Evolutionary conservation across 164 flowering plant species (phyloP).

Genomic region (Tetrastigma voinierianum): DNA sequence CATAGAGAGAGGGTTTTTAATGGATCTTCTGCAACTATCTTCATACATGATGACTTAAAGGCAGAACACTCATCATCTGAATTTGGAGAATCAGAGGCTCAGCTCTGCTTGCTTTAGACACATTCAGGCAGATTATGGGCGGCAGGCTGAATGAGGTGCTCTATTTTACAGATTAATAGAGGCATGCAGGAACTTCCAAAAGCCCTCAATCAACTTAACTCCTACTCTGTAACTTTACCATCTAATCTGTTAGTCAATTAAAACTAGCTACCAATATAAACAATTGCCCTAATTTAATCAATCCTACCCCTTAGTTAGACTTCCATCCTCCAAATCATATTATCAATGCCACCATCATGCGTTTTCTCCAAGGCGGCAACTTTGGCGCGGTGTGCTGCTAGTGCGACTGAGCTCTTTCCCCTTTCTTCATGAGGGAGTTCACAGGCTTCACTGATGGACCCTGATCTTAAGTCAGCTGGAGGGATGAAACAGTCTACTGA

Average conservation of each 20-base stretch:
- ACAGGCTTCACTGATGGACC: conserved; percentile 61
- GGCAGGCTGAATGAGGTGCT: too few relatives aligned
- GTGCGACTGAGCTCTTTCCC: conserved; percentile 38
- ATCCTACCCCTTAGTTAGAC: conserved; percentile 35
- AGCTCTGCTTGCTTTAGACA: too few relatives aligned
- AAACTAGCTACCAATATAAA: conserved; percentile 53
- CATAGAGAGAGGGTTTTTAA: conserved; percentile 24
- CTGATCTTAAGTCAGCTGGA: conserved; percentile 69
- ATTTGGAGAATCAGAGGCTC: too few relatives aligned
- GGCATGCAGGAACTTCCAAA: conserved; percentile 32
- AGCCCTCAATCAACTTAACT: conserved; percentile 19
- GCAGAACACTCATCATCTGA: too few relatives aligned
- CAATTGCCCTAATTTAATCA: conserved; percentile 33
- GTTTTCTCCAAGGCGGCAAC: conserved; percentile 66
- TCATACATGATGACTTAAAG: too few relatives aligned
- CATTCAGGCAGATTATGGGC: too few relatives aligned
- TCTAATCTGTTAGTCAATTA: conserved; percentile 41
- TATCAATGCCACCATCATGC: conserved; percentile 33
- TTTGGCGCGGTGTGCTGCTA: conserved; percentile 59
- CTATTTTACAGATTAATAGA: conserved; percentile 53
- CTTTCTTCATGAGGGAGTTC: conserved; percentile 69
- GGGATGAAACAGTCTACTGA: conserved; percentile 82
- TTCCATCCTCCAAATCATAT: conserved; percentile 65
- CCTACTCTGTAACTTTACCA: conserved; percentile 20
- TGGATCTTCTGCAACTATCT: conserved; percentile 40